phyloP scores from a whole-genome alignment of 2,329 filamentous ascomycete genomes.

The Fusarium denticulatum region DNA sequence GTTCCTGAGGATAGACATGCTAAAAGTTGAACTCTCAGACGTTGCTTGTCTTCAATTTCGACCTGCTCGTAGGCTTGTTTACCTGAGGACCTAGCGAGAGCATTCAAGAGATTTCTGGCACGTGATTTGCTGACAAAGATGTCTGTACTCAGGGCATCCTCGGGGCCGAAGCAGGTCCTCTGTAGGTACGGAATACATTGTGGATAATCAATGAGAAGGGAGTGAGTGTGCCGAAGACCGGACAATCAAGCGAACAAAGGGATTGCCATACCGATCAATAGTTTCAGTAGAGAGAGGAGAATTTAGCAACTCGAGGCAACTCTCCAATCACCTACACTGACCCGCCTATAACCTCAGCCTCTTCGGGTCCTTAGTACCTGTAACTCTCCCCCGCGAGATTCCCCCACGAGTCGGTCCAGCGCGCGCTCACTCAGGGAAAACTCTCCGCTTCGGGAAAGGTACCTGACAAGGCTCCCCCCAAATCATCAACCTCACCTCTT shows the following conservation, averaged over 20 bases:
- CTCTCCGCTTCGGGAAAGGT: conserved; percentile 54
- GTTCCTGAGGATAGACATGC: background rate
- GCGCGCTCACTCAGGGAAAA: conserved; percentile 45
- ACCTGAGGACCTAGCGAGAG: background rate
- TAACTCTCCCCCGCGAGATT: conserved; percentile 26
- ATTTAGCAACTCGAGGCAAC: background rate
- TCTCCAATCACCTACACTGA: background rate
- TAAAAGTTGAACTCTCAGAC: background rate
- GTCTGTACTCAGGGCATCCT: background rate
- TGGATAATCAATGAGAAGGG: conserved; percentile 17
- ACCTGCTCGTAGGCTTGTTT: too few relatives aligned
- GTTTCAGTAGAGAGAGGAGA: background rate
- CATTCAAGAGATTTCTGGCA: background rate
- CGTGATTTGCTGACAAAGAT: conserved; percentile 37
- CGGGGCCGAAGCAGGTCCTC: conserved; percentile 25
- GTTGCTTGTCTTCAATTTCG: background rate
- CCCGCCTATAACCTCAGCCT: conserved; percentile 17
- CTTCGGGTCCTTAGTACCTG: conserved; percentile 36
- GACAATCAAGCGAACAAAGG: background rate
- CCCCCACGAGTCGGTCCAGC: conserved; percentile 28
- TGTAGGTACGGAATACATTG: conserved; percentile 37
- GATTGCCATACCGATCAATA: background rate
- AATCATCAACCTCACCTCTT: conserved; percentile 67
- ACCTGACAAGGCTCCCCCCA: conserved; percentile 50
- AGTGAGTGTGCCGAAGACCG: conserved; percentile 1